phyloP scores from a whole-genome alignment of 176 grass and related monocot genomes.

The Zea luxurians region DNA sequence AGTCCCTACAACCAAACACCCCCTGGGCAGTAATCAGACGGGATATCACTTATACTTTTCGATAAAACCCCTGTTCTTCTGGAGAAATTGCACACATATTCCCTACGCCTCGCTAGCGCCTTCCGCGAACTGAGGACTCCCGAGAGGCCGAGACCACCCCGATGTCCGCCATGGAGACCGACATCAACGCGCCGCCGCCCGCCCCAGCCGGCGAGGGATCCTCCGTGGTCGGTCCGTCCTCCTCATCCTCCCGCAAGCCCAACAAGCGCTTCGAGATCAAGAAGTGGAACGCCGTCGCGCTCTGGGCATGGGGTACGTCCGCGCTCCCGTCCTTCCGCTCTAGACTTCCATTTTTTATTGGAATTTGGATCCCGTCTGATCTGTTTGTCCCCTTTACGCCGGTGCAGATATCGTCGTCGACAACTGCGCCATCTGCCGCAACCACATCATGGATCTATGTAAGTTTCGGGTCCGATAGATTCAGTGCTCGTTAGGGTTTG shows the following conservation, averaged over 20 bases:
- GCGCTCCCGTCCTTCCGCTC: neutral
- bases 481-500: conserved; percentile 1
- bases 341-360: neutral
- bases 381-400: neutral
- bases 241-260: conserved; percentile 58
- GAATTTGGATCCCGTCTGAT: conserved; percentile 15
- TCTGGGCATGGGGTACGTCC: conserved; percentile 91
- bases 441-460: conserved; percentile 99
- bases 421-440: conserved; percentile 99
- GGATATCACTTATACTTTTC: too few species aligned
- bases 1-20: too few species aligned
- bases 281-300: conserved; percentile 99
- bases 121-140: conserved; percentile 5
- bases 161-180: conserved; percentile 91
- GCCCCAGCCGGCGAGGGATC: conserved; percentile 65
- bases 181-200: conserved; percentile 55
- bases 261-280: conserved; percentile 99
- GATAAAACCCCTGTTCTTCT: neutral
- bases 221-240: conserved; percentile 29
- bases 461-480: conserved; percentile 23
- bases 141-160: neutral
- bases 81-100: neutral
- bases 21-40: too few species aligned
- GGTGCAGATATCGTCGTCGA: conserved; percentile 95
- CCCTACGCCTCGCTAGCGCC: neutral